Base-by-base conservation (phyloP, 495 filamentous ascomycete genomes). In the Penicillium coprophilum region DNA sequence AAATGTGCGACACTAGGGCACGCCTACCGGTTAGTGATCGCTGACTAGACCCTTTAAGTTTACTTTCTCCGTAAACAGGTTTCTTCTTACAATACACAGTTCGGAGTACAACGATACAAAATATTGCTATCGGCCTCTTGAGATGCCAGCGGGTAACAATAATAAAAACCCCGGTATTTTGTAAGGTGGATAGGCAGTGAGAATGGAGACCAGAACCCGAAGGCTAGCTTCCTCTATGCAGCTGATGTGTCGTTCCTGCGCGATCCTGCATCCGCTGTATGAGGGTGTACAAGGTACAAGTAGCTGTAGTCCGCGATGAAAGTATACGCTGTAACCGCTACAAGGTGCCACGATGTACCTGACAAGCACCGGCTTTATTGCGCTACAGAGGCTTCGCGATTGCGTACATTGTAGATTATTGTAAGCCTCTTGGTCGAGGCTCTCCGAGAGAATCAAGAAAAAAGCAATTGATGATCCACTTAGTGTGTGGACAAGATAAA, bases 1-100 rank as follows among this genome's bases (percentile, higher is more conserved):
- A 61, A 68, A 63, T 57, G 52, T 68, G 63, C 55, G 56, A 68
- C 63, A 59, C 60, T 64, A 66, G 63, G 49, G 27, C 45, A 38
- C 60, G 58, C 48, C 61, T 40, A 21, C 51, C 46, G 49, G 51
- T 41, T 31, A 60, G 50, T 58, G 63, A 63, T 63, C 60, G 60
- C 43, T 47, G 60, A 57, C 57, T 63, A 66, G 63, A 48, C 57
- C 55, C 49, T 57, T 58, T 40, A 49, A 51, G 36, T 23, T 10
- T 20, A 8, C 36, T 32, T 34, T 41, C 21, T 46, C 13, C n/a
- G 24, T 47, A 19, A 27, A 60, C 60, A 64, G 55, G 45, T 65
- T 67, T 64, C 65, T 67, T 67, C 65, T 38, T 36, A 13, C 32
- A 17, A 3, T 38, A 9, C 8, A 8, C 9, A 38, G 34, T n/a